phyloP scores from a whole-genome alignment of 768 basidiomycete species.

The Cantharellus cinnabarinus region DNA sequence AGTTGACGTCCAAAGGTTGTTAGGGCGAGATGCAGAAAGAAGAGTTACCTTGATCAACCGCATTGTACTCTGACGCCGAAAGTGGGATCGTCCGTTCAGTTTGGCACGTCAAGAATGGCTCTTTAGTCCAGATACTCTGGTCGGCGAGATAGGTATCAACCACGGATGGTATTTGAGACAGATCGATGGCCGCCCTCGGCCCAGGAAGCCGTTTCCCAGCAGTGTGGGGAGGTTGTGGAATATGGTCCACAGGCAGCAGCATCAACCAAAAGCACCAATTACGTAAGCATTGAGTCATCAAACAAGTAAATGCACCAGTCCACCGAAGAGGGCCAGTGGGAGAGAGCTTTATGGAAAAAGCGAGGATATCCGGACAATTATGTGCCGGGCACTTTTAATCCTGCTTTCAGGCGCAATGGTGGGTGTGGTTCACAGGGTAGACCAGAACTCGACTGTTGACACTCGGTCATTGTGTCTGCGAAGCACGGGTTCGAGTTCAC shows the following conservation, averaged over 20 bases:
- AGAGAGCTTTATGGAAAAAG: constrained; percentile 58
- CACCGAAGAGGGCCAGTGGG: constrained; percentile 23
- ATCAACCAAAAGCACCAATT: too few species aligned
- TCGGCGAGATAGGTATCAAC: constrained; percentile 61
- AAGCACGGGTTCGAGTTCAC: constrained; percentile 67
- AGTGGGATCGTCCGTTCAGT: constrained; percentile 46
- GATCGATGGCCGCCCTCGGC: constrained; percentile 64
- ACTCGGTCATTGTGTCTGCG: background rate
- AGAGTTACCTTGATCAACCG: constrained; percentile 69
- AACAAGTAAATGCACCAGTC: too few species aligned
- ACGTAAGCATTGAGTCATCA: too few species aligned
- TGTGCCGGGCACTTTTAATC: constrained; percentile 59
- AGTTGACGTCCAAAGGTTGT: background rate
- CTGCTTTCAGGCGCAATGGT: constrained; percentile 64
- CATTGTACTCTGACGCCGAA: constrained; percentile 68
- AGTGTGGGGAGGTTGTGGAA: constrained; percentile 20
- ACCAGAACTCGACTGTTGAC: background rate
- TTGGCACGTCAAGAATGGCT: constrained; percentile 43
- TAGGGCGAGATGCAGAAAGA: background rate
- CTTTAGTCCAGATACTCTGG: constrained; percentile 54
- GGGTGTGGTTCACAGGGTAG: constrained; percentile 14
- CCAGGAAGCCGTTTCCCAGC: constrained; percentile 26
- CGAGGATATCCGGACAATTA: constrained; percentile 71
- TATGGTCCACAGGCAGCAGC: background rate
- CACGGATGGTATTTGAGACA: constrained; percentile 79